Evolutionary conservation across 2,329 filamentous ascomycete species (phyloP), one percentile per base, ranked within the genome.

Genomic region (Botrytis paeoniae): DNA sequence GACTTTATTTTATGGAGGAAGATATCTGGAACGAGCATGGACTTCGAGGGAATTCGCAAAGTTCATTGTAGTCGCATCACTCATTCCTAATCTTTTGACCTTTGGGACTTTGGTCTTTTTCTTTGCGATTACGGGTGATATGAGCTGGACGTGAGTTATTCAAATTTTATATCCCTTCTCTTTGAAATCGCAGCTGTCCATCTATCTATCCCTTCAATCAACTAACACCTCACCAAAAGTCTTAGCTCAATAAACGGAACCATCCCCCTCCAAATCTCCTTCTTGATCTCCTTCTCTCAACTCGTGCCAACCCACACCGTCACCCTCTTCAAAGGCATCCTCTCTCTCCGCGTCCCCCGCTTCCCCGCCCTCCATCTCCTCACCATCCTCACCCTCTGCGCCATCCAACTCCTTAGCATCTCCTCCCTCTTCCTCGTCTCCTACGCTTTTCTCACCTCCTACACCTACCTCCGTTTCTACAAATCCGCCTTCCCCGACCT

Each of bases 261-360:
- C 72, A 91, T 97, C 76, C 91, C 95, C 25, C 86, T 98, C 73
- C 95, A 98, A 82, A 94, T 96, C 64, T 91, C 93, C 75, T 98
- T 98, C 85, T 92, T 99, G 75, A 93, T 98, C 79, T 93, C 95
- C 71, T 97, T 98, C 84, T 98, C 97, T 84, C 96, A 99, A 83
- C 93, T 99, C 68, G 92, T 98, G 51, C 96, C 96, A 35, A 95
- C 97, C 75, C 96, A 99, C 83, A 99, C 96, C 18, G 95, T 98
- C 70, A 96, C 95, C 7, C 89, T 99, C 73, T 95, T 97, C 85
- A 92, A 92, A 76, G 94, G 94, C 76, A 85, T 97, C 75, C 82
- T 98, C 74, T 97, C 96, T 74, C 90, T 98, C 82, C 93, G 95
- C 77, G 94, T 99, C 71, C 89, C 89, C 29, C 85, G 88, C 65